A percentile compares a stretch with the other conserved stretches of the same genome.
phyloP scores from a whole-genome alignment of 2,329 filamentous ascomycete species.

The Dothistroma septosporum region DNA sequence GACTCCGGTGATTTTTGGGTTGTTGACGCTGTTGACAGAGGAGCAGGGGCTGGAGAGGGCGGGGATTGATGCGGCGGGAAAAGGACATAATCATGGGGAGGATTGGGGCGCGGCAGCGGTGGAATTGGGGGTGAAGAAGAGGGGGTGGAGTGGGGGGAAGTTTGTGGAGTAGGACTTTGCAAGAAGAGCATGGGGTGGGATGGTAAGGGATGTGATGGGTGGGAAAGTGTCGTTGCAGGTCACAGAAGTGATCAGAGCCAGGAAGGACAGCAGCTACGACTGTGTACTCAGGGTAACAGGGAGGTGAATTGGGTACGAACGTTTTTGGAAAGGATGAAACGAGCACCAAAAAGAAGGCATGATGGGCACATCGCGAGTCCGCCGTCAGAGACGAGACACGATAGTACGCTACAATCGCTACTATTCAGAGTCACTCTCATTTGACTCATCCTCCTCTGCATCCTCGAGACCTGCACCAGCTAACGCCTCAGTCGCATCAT shows the following conservation, averaged over 20 bases:
- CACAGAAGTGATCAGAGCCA: neutral
- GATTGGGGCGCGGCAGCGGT: constrained; percentile 95
- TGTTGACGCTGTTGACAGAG: constrained; percentile 83
- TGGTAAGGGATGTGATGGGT: neutral
- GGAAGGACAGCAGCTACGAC: neutral
- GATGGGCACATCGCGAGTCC: neutral
- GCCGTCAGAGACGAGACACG: neutral
- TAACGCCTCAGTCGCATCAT: constrained; percentile 14
- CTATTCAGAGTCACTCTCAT: constrained; percentile 13
- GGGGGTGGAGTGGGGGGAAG: constrained; percentile 72
- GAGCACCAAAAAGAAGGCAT: neutral
- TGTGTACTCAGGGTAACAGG: too few species aligned
- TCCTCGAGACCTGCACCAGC: constrained; percentile 15
- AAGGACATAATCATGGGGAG: constrained; percentile 85
- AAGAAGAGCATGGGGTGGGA: neutral
- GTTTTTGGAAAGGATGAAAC: neutral
- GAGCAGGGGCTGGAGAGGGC: constrained; percentile 83
- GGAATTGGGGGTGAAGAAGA: constrained; percentile 85
- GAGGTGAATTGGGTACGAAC: neutral
- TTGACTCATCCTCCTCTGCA: constrained; percentile 7
- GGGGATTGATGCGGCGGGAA: constrained; percentile 54
- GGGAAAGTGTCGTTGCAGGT: neutral
- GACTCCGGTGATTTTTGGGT: constrained; percentile 84
- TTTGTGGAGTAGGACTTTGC: constrained; percentile 41
- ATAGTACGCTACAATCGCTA: constrained; percentile 2